Evolutionary conservation across 2,329 filamentous ascomycete genomes (phyloP), one percentile per base, ranked within the genome.

Genomic region (Byssoonygena ceratinophila): DNA sequence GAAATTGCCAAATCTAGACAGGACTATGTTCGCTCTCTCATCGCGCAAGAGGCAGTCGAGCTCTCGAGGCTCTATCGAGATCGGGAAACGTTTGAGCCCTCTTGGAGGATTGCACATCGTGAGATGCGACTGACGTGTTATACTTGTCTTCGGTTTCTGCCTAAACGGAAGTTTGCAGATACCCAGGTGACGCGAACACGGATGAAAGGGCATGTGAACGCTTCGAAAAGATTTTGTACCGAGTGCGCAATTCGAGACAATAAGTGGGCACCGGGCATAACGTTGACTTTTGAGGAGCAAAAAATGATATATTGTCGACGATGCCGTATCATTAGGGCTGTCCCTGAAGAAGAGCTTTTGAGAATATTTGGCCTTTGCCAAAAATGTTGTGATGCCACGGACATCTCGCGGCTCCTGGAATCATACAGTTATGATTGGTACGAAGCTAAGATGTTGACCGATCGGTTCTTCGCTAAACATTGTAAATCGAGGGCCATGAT

Each of bases 171-270:
- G 14, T 63, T 61, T 51, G 52, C 53, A 4, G 46, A 51, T 25
- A 47, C 52, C 1, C 60, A 62, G 40, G 46, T 37, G 22, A 59
- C 44, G 16, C 48, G 55, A 1, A 55, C 48, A 2, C 55, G 58
- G 20, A 56, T 48, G 27, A 58, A 55, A n/a, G 59, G 60, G 2
- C 57, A 61, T 47, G 45, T 25, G 4, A 52, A 61, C 36, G 51
- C 49, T 29, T 20, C 32, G 16, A 53, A 56, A 23, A 54, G 61
- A 36, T 60, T 60, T 40, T 59, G 61, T 50, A 55, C 34, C 18
- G 31, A 40, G 3, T 63, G 60, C 34, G 57, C 54, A 3, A 45
- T 60, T 11, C 41, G 46, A 18, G 49, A 44, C 9, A 44, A 56
- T 40, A 58, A 54, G 43, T 60, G 59, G 59, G 34, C 55, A 31